A percentile compares a stretch with the other conserved stretches of the same genome.
These are phyloP conservation scores for Penicillium longicatenatum DNA, from an alignment of 495 filamentous ascomycete species.

Conservation along the genomic window DNA sequence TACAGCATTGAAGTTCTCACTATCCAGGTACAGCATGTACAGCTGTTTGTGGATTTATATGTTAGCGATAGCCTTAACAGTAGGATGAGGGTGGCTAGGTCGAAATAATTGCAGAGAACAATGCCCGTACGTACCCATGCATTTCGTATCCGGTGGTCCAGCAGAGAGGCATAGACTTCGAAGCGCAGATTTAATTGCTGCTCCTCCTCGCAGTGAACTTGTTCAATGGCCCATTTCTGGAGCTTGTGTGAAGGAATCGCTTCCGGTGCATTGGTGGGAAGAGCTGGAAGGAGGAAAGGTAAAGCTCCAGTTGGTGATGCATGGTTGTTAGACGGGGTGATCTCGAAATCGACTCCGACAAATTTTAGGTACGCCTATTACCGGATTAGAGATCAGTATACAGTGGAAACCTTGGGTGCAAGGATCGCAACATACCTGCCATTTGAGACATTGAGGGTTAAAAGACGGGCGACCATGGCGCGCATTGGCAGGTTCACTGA, in stretches of 20 bases:
- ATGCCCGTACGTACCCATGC: conserved; percentile 66
- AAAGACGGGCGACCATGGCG: conserved; percentile 68
- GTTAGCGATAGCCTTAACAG: not conserved
- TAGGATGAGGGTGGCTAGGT: not conserved
- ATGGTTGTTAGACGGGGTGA: conserved; percentile 84
- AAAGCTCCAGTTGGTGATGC: conserved; percentile 85
- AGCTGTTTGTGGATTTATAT: conserved; percentile 52
- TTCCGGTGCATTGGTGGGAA: conserved; percentile 26
- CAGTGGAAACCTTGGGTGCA: not conserved
- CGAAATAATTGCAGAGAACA: not conserved
- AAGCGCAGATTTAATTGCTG: conserved; percentile 61
- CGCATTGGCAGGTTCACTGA: conserved; percentile 68
- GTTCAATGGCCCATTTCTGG: conserved; percentile 65
- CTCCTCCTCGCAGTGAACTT: conserved; percentile 48
- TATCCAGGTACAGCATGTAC: conserved; percentile 75
- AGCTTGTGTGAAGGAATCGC: conserved; percentile 69
- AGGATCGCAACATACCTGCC: conserved; percentile 69
- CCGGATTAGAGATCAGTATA: conserved; percentile 6
- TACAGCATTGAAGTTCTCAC: conserved; percentile 62
- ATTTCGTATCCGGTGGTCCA: conserved; percentile 80
- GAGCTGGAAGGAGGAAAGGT: conserved; percentile 76
- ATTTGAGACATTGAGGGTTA: conserved; percentile 93
- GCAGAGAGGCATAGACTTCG: conserved; percentile 77
- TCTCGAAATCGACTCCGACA: conserved; percentile 63
- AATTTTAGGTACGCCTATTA: conserved; percentile 82